These are phyloP conservation scores for Aspergillus neoniger DNA, from an alignment of 2,329 filamentous ascomycete genomes.

Conservation along the genomic window DNA sequence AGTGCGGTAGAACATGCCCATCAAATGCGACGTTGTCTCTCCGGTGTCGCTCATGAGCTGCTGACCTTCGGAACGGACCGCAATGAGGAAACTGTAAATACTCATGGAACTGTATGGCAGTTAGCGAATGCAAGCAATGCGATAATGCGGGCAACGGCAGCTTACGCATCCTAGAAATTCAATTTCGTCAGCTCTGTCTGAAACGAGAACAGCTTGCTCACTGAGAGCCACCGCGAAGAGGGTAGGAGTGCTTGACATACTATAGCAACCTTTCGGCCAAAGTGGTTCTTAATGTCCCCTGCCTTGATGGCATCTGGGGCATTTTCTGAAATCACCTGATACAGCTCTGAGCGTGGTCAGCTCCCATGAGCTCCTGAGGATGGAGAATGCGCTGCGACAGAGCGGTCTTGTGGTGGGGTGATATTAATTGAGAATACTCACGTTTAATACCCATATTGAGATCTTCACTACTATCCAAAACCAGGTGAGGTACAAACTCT, in stretches of 20 bases:
- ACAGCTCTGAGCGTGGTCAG: constrained; percentile 58
- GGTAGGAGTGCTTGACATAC: constrained; percentile 55
- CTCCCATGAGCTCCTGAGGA: not conserved
- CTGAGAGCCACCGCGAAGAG: constrained; percentile 15
- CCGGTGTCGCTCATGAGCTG: constrained; percentile 93
- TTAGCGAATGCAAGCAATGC: constrained; percentile 20
- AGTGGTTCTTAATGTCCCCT: constrained; percentile 98
- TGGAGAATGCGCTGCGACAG: constrained; percentile 58
- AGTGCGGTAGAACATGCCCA: constrained; percentile 99
- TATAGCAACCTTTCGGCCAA: constrained; percentile 96
- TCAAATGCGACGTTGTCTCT: constrained; percentile 95
- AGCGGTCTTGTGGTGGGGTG: not conserved
- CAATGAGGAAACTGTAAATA: constrained; percentile 97
- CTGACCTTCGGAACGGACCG: constrained; percentile 93
- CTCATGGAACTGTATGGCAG: constrained; percentile 75
- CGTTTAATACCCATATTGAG: constrained; percentile 55
- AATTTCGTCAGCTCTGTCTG: not conserved
- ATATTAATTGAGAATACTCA: constrained; percentile 30
- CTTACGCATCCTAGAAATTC: constrained; percentile 60
- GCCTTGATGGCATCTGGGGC: constrained; percentile 94
- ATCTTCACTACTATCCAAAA: not conserved
- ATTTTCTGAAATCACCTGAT: constrained; percentile 83
- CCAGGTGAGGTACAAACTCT: not conserved
- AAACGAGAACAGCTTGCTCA: not conserved
- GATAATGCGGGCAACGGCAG: constrained; percentile 2